These are phyloP conservation scores for Raddia guianensis DNA, from an alignment of 176 grass and related monocot genomes.

Conservation along the genomic window DNA sequence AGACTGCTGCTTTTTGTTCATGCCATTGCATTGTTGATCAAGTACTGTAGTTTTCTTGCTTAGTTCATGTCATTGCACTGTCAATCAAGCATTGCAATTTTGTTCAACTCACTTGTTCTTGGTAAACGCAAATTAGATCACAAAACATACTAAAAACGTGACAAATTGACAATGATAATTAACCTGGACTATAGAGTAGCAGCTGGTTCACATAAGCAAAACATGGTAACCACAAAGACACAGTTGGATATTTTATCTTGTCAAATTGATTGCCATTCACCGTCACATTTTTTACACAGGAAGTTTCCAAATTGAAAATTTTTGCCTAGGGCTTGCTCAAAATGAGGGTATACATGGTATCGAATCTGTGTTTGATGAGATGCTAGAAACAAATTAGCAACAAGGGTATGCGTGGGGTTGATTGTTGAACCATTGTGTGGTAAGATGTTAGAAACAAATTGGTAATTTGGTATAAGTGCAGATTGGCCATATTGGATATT, in stretches of 20 bases:
- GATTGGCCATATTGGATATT: not conserved
- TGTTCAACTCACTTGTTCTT: not conserved
- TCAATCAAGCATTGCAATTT: not conserved
- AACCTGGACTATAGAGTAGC: not conserved
- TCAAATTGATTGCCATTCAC: not conserved
- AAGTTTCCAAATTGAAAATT: not conserved
- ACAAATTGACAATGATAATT: not conserved
- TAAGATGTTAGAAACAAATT: not conserved
- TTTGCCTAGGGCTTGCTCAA: not conserved
- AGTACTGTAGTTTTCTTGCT: not conserved
- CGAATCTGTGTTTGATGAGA: not conserved
- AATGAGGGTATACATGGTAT: not conserved
- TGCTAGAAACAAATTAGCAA: not conserved
- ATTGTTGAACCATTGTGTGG: not conserved
- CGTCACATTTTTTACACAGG: not conserved
- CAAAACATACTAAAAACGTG: not conserved
- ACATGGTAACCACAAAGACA: not conserved
- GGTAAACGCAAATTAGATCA: not conserved
- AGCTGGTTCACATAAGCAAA: constrained; percentile 6
- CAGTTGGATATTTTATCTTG: not conserved
- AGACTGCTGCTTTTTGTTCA: not conserved
- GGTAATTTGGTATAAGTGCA: not conserved
- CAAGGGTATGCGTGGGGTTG: not conserved
- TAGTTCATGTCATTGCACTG: not conserved
- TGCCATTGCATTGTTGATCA: not conserved